Conservation (phyloP, 495 filamentous ascomycete genomes). For the Diplogelasinospora grovesii region DNA sequence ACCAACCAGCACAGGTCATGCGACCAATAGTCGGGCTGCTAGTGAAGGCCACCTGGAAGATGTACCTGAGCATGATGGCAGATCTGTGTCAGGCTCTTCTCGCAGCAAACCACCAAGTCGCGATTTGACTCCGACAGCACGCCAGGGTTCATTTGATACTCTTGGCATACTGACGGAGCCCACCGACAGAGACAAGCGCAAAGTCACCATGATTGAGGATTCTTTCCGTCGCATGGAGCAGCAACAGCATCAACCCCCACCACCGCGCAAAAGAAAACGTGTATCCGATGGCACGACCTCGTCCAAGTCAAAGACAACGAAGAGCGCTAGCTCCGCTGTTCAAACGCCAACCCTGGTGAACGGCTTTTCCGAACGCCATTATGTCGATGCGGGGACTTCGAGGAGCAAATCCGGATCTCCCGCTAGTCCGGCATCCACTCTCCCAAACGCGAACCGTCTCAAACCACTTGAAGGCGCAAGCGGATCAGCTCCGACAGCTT, state of each 20-base stretch:
- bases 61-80: constrained; percentile 47
- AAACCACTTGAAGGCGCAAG: constrained; percentile 15
- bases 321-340: constrained; percentile 24
- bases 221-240: constrained; percentile 61
- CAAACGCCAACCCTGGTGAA: constrained; percentile 28
- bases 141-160: constrained; percentile 45
- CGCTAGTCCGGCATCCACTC: constrained; percentile 33
- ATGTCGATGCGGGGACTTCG: constrained; percentile 43
- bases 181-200: constrained; percentile 81
- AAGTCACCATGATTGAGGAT: constrained; percentile 78
- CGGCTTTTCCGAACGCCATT: constrained; percentile 32
- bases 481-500: constrained; percentile 13
- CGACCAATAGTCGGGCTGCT: constrained; percentile 70
- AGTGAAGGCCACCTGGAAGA: constrained; percentile 63
- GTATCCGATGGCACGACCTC: constrained; percentile 48
- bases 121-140: constrained; percentile 65
- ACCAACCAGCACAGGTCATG: constrained; percentile 60
- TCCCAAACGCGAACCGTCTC: constrained; percentile 8
- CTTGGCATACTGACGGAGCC: constrained; percentile 53
- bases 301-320: constrained; percentile 32
- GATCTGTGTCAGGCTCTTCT: constrained; percentile 67
- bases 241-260: constrained; percentile 36
- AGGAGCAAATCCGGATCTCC: constrained; percentile 45
- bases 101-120: constrained; percentile 73
- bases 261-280: constrained; percentile 54